phyloP scores from a whole-genome alignment of 768 basidiomycete genomes.

The Collybia nuda region DNA sequence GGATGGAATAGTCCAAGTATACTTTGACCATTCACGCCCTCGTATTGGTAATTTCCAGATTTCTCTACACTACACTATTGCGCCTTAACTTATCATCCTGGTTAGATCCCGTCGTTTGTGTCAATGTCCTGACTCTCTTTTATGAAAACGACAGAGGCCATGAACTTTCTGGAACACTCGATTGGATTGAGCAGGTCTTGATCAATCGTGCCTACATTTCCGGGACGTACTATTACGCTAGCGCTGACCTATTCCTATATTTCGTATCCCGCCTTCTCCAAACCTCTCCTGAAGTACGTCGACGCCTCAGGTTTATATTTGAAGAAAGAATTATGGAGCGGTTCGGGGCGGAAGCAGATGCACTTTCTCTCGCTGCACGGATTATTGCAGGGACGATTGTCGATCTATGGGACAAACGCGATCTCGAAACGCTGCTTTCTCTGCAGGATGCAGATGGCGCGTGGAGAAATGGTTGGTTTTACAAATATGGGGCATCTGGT shows the following conservation, averaged over 20 bases:
- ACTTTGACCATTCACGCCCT: neutral
- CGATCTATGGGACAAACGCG: constrained; percentile 40
- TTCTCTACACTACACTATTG: constrained; percentile 44
- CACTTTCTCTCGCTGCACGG: constrained; percentile 56
- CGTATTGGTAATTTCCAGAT: neutral
- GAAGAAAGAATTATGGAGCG: constrained; percentile 48
- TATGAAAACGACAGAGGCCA: constrained; percentile 47
- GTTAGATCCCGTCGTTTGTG: constrained; percentile 55
- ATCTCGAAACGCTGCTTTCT: constrained; percentile 41
- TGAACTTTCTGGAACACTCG: constrained; percentile 41
- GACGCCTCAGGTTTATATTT: constrained; percentile 36
- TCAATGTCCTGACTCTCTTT: constrained; percentile 50
- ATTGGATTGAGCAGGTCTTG: constrained; percentile 51
- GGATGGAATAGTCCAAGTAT: constrained; percentile 54
- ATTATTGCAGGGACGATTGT: constrained; percentile 42
- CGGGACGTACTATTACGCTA: constrained; percentile 55
- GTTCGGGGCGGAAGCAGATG: constrained; percentile 47
- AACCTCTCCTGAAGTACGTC: constrained; percentile 31
- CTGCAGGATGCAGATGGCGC: constrained; percentile 56
- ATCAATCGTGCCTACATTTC: constrained; percentile 51
- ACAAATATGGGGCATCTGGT: constrained; percentile 49
- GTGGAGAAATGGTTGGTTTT: constrained; percentile 56
- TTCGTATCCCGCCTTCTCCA: constrained; percentile 47
- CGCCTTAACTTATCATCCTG: constrained; percentile 44
- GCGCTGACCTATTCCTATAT: constrained; percentile 52